These are phyloP conservation scores for Anthostomella pinea DNA, from an alignment of 2,329 filamentous ascomycete genomes.

Conservation along the genomic window DNA sequence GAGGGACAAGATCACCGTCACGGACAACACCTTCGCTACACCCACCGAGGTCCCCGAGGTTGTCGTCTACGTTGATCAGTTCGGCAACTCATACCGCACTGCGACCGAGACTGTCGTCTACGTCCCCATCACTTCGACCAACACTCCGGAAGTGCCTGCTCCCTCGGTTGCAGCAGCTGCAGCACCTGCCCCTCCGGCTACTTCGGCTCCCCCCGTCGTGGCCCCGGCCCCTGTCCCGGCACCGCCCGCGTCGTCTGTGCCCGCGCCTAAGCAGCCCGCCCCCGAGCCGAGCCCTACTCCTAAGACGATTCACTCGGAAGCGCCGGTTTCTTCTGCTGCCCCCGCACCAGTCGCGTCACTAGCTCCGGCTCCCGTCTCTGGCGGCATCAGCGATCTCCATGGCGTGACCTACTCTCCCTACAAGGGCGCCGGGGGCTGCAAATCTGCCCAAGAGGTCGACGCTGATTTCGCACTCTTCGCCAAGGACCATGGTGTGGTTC, in stretches of 20 bases:
- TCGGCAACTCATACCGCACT: slow-evolving; percentile 50
- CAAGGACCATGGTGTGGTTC: slow-evolving; percentile 58
- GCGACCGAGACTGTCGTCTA: slow-evolving; percentile 36
- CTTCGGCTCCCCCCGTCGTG: slow-evolving; percentile 9
- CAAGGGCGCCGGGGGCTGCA: slow-evolving; percentile 59
- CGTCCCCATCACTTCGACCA: slow-evolving; percentile 17
- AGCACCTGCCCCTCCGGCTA: slow-evolving; percentile 7
- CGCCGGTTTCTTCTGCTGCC: slow-evolving; percentile 1
- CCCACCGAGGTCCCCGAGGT: slow-evolving; percentile 45
- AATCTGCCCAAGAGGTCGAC: slow-evolving; percentile 59
- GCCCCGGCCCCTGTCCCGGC: slow-evolving; percentile 6
- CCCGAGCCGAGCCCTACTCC: slow-evolving; percentile 14
- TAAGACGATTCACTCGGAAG: slow-evolving; percentile 8
- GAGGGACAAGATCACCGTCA: slow-evolving; percentile 33
- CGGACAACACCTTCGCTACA: slow-evolving; percentile 35
- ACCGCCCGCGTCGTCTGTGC: slow-evolving; percentile 6
- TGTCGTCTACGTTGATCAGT: slow-evolving; percentile 59
- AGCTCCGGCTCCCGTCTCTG: slow-evolving; percentile 14
- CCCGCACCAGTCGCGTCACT: slow-evolving; percentile 8
- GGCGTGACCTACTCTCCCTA: slow-evolving; percentile 51
- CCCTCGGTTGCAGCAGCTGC: slow-evolving; percentile 7
- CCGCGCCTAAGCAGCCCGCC: slow-evolving; percentile 7
- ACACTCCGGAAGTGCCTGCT: slow-evolving; percentile 5
- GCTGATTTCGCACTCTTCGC: slow-evolving; percentile 59
- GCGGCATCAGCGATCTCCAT: slow-evolving; percentile 24